phyloP scores from a whole-genome alignment of 2,329 filamentous ascomycete species.

The Hypoxylon sp. region DNA sequence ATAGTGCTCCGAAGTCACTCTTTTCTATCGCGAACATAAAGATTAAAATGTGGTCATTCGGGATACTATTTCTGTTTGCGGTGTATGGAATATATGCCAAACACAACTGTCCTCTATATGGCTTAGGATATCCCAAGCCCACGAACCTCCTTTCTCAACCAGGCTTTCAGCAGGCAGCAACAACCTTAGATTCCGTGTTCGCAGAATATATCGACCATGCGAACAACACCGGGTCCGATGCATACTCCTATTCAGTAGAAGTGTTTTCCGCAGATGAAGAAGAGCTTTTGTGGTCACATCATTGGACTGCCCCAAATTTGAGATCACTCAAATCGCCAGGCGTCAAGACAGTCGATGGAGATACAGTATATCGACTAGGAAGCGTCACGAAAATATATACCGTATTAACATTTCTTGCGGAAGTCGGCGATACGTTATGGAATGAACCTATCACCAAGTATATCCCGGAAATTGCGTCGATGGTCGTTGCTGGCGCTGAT shows the following conservation, averaged over 20 bases:
- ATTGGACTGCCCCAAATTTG: conserved; percentile 54
- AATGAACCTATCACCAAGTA: conserved; percentile 59
- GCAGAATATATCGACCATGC: conserved; percentile 52
- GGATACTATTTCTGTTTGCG: conserved; percentile 12
- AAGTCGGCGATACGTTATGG: conserved; percentile 55
- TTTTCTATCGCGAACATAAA: background rate
- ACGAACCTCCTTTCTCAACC: conserved; percentile 45
- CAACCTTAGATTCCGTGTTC: conserved; percentile 48
- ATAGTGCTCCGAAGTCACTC: background rate
- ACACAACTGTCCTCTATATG: conserved; percentile 54
- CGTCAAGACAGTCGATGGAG: conserved; percentile 45
- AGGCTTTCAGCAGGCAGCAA: conserved; percentile 44
- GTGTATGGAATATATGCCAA: conserved; percentile 44
- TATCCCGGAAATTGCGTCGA: conserved; percentile 56
- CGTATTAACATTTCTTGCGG: conserved; percentile 55
- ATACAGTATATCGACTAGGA: conserved; percentile 51
- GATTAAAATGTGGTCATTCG: conserved; percentile 23
- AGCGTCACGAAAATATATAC: conserved; percentile 59
- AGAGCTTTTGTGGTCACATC: conserved; percentile 48
- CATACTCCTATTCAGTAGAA: conserved; percentile 54
- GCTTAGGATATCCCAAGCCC: conserved; percentile 52
- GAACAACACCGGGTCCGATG: conserved; percentile 49
- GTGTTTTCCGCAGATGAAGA: conserved; percentile 52
- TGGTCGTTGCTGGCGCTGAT: conserved; percentile 32
- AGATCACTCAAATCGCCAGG: conserved; percentile 51